A percentile compares a stretch with the other conserved stretches of the same genome.
Evolutionary conservation across 2,329 filamentous ascomycete genomes (phyloP).

Genomic region (Coccinonectria pachysandricola): DNA sequence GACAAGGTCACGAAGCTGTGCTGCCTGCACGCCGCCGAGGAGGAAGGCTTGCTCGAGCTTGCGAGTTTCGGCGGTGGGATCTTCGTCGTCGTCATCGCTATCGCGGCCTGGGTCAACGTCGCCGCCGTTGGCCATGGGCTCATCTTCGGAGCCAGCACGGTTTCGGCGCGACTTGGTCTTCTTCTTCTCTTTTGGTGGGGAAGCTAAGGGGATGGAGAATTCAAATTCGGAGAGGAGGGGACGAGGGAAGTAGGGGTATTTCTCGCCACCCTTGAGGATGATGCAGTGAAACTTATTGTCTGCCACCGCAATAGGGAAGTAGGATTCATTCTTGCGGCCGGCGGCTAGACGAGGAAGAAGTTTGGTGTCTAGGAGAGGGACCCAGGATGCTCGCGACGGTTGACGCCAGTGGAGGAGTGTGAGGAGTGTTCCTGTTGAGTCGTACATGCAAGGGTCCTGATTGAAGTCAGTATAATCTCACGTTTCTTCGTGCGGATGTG

Average conservation of each 20-base stretch:
- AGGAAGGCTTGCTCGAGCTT: slow-evolving; percentile 75
- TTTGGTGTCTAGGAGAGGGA: slow-evolving; percentile 83
- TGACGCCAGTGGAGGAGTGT: slow-evolving; percentile 85
- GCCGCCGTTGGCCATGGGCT: slow-evolving; percentile 22
- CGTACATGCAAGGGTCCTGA: slow-evolving; percentile 91
- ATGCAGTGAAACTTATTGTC: slow-evolving; percentile 94
- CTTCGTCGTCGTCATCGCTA: slow-evolving; percentile 24
- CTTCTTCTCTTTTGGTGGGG: slow-evolving; percentile 30
- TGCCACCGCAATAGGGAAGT: slow-evolving; percentile 92
- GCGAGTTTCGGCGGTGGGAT: slow-evolving; percentile 37
- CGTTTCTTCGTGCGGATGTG: background rate
- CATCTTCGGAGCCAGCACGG: slow-evolving; percentile 22
- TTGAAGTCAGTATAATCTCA: slow-evolving; percentile 1
- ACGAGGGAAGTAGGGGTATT: slow-evolving; percentile 85
- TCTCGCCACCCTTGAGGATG: slow-evolving; percentile 91
- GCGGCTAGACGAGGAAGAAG: slow-evolving; percentile 70
- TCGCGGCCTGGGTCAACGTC: slow-evolving; percentile 27
- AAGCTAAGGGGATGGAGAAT: slow-evolving; percentile 72
- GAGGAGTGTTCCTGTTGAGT: slow-evolving; percentile 79
- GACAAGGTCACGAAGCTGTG: slow-evolving; percentile 66
- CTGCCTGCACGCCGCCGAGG: slow-evolving; percentile 58
- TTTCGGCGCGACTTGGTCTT: slow-evolving; percentile 20
- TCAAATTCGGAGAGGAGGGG: slow-evolving; percentile 89
- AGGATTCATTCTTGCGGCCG: slow-evolving; percentile 78
- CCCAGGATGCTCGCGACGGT: slow-evolving; percentile 78